Conservation (phyloP, 1,284 basidiomycete species). For the Microbotryum intermedium region DNA sequence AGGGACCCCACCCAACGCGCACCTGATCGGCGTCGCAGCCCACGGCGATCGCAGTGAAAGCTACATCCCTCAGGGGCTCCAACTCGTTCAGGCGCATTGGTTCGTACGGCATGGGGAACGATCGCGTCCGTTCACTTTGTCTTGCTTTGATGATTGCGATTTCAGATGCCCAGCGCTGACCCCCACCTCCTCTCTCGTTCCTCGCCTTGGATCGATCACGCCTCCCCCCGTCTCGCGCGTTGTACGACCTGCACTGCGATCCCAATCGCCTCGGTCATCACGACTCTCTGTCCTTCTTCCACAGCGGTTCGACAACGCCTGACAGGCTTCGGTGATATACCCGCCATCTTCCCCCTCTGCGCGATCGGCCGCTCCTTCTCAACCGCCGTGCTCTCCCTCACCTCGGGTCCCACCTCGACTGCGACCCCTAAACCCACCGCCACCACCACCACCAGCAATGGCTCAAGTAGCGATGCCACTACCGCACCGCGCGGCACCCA, state of each 20-base stretch:
- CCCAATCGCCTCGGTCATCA: neutral
- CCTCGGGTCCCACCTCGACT: neutral
- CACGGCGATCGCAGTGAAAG: neutral
- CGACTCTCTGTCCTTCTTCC: neutral
- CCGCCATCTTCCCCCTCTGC: slow-evolving; percentile 19
- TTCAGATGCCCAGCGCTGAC: neutral
- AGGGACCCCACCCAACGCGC: slow-evolving; percentile 15
- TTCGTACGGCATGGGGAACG: slow-evolving; percentile 25
- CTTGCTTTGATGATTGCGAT: neutral
- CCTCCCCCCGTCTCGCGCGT: too few species aligned
- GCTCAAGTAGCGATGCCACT: neutral
- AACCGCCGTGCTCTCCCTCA: slow-evolving; percentile 16
- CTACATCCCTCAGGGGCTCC: slow-evolving; percentile 10
- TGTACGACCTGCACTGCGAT: neutral
- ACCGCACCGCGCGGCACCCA: neutral
- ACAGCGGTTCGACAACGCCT: slow-evolving; percentile 24
- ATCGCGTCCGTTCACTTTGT: slow-evolving; percentile 8
- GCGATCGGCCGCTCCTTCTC: slow-evolving; percentile 18
- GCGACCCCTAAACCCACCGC: neutral
- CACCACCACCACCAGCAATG: neutral
- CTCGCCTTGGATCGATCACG: neutral
- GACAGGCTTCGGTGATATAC: slow-evolving; percentile 19
- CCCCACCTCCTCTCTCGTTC: neutral
- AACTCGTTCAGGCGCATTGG: slow-evolving; percentile 26
- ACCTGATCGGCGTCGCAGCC: slow-evolving; percentile 2